Percentiles rank a stretch among this genome's conserved stretches.
Evolutionary conservation across 2,329 filamentous ascomycete genomes (phyloP).

Genomic region (Colletotrichum sp.): DNA sequence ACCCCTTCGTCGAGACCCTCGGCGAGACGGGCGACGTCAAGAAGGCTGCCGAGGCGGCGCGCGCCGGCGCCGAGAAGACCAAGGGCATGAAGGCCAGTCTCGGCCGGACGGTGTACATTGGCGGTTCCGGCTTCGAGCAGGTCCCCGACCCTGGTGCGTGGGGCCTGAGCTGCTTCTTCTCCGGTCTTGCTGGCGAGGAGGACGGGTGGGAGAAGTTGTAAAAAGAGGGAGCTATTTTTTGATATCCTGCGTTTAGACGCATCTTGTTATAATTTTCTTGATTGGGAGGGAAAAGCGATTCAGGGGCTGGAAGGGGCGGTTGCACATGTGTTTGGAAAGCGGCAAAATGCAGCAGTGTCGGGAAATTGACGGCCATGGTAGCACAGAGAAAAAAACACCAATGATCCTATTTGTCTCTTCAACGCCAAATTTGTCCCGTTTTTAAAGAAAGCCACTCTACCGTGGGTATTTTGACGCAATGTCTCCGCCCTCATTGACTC

Average conservation of each 20-base stretch:
- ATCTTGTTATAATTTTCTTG: not conserved
- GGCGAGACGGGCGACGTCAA: slow-evolving; percentile 68
- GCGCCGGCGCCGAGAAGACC: slow-evolving; percentile 79
- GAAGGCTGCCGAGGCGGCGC: slow-evolving; percentile 77
- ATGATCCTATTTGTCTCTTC: slow-evolving; percentile 32
- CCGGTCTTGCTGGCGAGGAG: slow-evolving; percentile 70
- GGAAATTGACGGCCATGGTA: not conserved
- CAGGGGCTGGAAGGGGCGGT: not conserved
- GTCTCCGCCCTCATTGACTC: not conserved
- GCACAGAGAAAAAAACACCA: not conserved
- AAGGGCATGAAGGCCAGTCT: slow-evolving; percentile 92
- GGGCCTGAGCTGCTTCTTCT: slow-evolving; percentile 80
- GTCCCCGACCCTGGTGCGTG: slow-evolving; percentile 72
- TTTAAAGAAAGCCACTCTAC: slow-evolving; percentile 27
- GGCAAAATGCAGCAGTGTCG: not conserved
- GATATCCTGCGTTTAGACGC: not conserved
- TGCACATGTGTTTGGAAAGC: not conserved
- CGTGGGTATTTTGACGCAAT: slow-evolving; percentile 16
- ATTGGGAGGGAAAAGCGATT: not conserved
- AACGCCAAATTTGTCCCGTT: slow-evolving; percentile 42
- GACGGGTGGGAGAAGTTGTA: slow-evolving; percentile 42
- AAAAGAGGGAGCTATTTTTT: not conserved
- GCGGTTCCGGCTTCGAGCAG: slow-evolving; percentile 53
- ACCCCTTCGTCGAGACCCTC: slow-evolving; percentile 83
- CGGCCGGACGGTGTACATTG: slow-evolving; percentile 83